A percentile compares a stretch with the other conserved stretches of the same genome.
Conservation (phyloP, 257 asterid species). For the Linaria vulgaris region DNA sequence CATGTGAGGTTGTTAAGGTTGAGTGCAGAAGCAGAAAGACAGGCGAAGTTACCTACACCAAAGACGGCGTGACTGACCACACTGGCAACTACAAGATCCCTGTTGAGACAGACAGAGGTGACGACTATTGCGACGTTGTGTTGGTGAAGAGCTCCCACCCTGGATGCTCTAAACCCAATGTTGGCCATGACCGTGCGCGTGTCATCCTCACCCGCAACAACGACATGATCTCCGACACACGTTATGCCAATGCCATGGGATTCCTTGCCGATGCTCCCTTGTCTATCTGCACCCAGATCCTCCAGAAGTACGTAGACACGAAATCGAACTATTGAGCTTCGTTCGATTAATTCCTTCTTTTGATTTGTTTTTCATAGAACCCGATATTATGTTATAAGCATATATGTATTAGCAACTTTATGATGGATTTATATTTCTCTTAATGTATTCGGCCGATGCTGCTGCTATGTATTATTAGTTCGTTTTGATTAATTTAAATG, state of each 20-base stretch:
- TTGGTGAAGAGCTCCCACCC: constrained; percentile 42
- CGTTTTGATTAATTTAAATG: too few species aligned
- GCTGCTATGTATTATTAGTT: too few species aligned
- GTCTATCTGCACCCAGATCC: constrained; percentile 41
- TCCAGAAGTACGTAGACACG: constrained; percentile 36
- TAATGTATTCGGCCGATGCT: too few species aligned
- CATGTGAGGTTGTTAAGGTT: constrained; percentile 44
- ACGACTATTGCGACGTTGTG: constrained; percentile 37
- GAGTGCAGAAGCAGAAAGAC: constrained; percentile 40
- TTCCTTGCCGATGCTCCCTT: constrained; percentile 35
- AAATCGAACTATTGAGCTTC: constrained; percentile 26
- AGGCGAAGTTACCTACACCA: constrained; percentile 22
- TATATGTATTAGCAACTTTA: too few species aligned
- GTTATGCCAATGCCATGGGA: constrained; percentile 52
- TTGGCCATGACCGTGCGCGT: constrained; percentile 50
- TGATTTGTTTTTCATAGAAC: not conserved
- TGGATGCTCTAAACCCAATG: constrained; percentile 34
- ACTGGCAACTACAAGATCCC: constrained; percentile 31
- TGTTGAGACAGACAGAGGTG: constrained; percentile 38
- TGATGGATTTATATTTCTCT: too few species aligned
- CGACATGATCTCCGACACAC: constrained; percentile 41
- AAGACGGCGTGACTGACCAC: constrained; percentile 31
- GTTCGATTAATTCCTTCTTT: not conserved
- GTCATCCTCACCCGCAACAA: constrained; percentile 53
- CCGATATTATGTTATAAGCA: not conserved